Percentiles rank a stretch among this genome's conserved stretches.
Conservation (phyloP, 2,329 filamentous ascomycete species). For the Pseudocercospora pini-densiflorae region DNA sequence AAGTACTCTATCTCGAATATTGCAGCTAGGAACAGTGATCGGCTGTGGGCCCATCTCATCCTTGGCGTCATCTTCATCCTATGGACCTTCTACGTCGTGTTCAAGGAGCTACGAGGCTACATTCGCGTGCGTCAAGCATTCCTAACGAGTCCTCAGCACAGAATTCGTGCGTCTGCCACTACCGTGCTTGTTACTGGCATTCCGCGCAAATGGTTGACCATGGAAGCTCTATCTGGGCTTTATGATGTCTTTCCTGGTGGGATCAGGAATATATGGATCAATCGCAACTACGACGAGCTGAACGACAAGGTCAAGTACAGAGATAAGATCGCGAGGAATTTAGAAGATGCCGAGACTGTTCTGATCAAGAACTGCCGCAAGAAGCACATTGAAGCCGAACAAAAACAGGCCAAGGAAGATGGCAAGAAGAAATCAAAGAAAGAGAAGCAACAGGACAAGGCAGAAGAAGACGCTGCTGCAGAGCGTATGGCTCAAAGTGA, state of each 20-base stretch:
- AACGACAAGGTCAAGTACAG: conserved; percentile 82
- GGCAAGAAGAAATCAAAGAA: conserved; percentile 58
- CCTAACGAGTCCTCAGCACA: conserved; percentile 91
- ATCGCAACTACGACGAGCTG: conserved; percentile 82
- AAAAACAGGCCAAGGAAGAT: conserved; percentile 57
- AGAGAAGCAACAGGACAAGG: conserved; percentile 46
- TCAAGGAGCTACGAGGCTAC: conserved; percentile 82
- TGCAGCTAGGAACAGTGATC: conserved; percentile 64
- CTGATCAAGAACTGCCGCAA: conserved; percentile 81
- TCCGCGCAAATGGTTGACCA: conserved; percentile 85
- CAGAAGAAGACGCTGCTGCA: conserved; percentile 36
- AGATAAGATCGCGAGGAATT: conserved; percentile 68
- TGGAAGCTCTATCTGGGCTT: conserved; percentile 77
- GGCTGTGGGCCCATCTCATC: conserved; percentile 81
- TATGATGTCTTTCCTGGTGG: conserved; percentile 98
- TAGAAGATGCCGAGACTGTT: conserved; percentile 84
- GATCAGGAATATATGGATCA: conserved; percentile 95
- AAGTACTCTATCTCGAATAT: conserved; percentile 88
- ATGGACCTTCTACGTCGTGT: conserved; percentile 88
- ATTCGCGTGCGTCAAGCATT: conserved; percentile 94
- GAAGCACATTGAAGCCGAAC: conserved; percentile 67
- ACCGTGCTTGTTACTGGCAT: conserved; percentile 93
- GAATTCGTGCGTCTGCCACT: conserved; percentile 89
- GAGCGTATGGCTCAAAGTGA: conserved; percentile 37
- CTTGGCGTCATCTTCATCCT: conserved; percentile 77